Conservation (phyloP, 495 filamentous ascomycete species). For the Podospora australis region DNA sequence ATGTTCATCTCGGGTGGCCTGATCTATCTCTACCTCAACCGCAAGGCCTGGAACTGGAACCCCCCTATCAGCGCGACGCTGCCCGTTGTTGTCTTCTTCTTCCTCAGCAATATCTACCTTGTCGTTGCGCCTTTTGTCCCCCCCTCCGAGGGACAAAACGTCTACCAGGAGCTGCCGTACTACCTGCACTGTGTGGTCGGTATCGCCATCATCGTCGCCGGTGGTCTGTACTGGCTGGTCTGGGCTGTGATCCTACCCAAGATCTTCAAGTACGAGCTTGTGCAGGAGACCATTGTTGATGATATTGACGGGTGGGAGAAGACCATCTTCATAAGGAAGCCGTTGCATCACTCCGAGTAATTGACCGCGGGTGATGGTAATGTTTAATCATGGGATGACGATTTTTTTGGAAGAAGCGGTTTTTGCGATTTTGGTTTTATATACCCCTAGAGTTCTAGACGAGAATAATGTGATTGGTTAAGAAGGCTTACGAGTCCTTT, state of each 20-base stretch:
- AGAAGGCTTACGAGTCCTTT: no score
- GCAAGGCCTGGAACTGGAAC: slow-evolving; percentile 32
- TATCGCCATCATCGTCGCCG: slow-evolving; percentile 38
- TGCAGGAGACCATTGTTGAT: slow-evolving; percentile 41
- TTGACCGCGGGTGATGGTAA: neutral
- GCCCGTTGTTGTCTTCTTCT: slow-evolving; percentile 41
- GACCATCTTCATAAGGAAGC: slow-evolving; percentile 26
- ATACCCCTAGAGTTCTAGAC: neutral
- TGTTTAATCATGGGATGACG: neutral
- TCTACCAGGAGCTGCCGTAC: slow-evolving; percentile 38
- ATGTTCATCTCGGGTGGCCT: slow-evolving; percentile 52
- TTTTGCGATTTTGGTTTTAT: neutral
- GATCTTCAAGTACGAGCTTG: slow-evolving; percentile 52
- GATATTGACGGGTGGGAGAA: slow-evolving; percentile 40
- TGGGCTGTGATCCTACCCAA: slow-evolving; percentile 60
- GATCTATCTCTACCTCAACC: slow-evolving; percentile 50
- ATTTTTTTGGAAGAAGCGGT: neutral
- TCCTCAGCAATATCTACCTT: slow-evolving; percentile 44
- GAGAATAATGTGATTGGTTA: no score
- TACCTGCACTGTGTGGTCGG: slow-evolving; percentile 44
- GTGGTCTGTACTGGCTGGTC: slow-evolving; percentile 62
- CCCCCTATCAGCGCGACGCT: slow-evolving; percentile 39
- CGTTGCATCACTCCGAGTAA: slow-evolving; percentile 2
- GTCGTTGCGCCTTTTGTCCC: slow-evolving; percentile 40
- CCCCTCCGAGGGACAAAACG: slow-evolving; percentile 33